Evolutionary conservation across 75 land plant species (phyloP), one percentile per base, ranked within the genome.

Genomic region (Adiantum capillusveneris): DNA sequence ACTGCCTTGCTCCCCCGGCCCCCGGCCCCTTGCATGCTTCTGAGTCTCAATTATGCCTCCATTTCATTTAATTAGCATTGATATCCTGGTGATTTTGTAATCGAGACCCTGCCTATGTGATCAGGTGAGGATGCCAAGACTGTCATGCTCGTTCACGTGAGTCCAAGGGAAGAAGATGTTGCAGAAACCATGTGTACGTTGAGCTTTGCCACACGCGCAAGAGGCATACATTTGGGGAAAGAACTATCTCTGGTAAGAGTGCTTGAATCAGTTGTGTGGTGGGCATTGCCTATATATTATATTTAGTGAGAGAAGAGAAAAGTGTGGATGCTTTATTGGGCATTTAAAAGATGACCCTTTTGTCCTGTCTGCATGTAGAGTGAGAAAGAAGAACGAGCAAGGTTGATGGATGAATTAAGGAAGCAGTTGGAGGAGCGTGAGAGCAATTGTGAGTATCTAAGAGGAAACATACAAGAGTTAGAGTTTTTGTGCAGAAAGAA

Each of bases 61-160:
- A n/a, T n/a, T n/a, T n/a, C n/a, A n/a, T n/a, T n/a, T n/a, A n/a
- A n/a, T n/a, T n/a, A n/a, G n/a, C n/a, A n/a, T n/a, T n/a, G n/a
- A n/a, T n/a, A n/a, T n/a, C n/a, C n/a, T n/a, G n/a, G n/a, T n/a
- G n/a, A n/a, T n/a, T n/a, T n/a, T n/a, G n/a, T n/a, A n/a, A n/a
- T n/a, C n/a, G n/a, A n/a, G n/a, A n/a, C n/a, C n/a, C n/a, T n/a
- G n/a, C n/a, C n/a, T n/a, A 5, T 34, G 7, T 34, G 37, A 5
- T 27, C 58, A 89, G 95, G 86, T 53, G 72, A 75, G 37, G 75
- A 78, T 55, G 87, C 95, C 27, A 89, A 85, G 65, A 81, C 78
- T 58, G 55, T 89, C 59, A 85, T 89, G 95, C 72, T 89, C 46
- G 82, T 85, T 18, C 95, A 85, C 60, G 60, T 80, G 12, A 89